Percentiles rank a stretch among this genome's conserved stretches.
phyloP scores from a whole-genome alignment of 75 land plant species.

The Azolla pinnata region DNA sequence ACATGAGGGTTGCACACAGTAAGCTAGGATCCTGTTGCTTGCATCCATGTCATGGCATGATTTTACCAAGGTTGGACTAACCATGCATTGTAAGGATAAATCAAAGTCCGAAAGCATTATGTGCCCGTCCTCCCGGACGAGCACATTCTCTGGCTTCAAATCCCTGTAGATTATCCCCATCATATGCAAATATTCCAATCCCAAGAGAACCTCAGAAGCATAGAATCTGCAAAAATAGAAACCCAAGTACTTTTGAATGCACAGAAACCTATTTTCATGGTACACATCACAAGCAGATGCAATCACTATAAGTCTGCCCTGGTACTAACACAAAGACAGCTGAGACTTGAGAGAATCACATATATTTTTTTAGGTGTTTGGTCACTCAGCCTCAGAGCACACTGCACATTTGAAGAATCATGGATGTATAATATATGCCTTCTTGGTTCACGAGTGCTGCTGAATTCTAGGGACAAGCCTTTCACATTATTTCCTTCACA shows the following conservation, averaged over 20 bases:
- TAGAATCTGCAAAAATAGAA: conserved; percentile 38
- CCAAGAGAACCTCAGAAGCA: conserved; percentile 68
- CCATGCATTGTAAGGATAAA: conserved; percentile 62
- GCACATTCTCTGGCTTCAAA: conserved; percentile 78
- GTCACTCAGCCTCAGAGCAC: too few relatives aligned
- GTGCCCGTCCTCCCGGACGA: conserved; percentile 87
- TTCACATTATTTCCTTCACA: too few relatives aligned
- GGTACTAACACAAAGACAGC: too few relatives aligned
- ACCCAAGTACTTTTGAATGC: background rate
- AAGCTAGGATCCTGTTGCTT: conserved; percentile 16
- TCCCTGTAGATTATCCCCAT: conserved; percentile 81
- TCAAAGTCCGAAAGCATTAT: conserved; percentile 91
- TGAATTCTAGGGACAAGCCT: too few relatives aligned
- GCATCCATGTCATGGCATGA: conserved; percentile 7
- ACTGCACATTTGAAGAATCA: too few relatives aligned
- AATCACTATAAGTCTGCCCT: too few relatives aligned
- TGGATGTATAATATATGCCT: too few relatives aligned
- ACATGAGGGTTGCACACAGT: conserved; percentile 36
- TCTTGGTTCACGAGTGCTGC: too few relatives aligned
- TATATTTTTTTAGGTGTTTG: too few relatives aligned
- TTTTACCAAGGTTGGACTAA: conserved; percentile 65
- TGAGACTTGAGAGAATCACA: too few relatives aligned
- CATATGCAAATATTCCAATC: conserved; percentile 75
- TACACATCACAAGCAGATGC: too few relatives aligned
- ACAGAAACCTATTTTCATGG: background rate